Base-by-base conservation (phyloP, 345 rosid species). In the Eucalyptus lansdowneana region DNA sequence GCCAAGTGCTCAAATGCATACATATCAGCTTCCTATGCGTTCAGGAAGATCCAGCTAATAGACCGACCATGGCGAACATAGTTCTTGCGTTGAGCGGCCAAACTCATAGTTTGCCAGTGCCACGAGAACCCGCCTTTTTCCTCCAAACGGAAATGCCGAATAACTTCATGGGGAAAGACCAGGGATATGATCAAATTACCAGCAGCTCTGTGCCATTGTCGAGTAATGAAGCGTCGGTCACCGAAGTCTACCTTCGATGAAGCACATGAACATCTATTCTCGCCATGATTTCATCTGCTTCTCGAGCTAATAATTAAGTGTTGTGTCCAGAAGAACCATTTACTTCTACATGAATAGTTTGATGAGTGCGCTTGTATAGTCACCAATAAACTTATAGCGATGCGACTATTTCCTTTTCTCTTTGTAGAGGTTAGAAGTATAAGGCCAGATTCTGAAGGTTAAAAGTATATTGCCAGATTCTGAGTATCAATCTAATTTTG, bases 81-180 rank as follows among this genome's bases (percentile, higher is more conserved):
- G 47, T 45, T 45, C 47, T 45, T 45, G 47, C 21, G 7, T 7
- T 51, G 5, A 51, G 54, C 6, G 19, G 54, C 54, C 54, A 16
- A 51, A 51, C 54, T 51, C 54, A 2, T 51, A 51, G 54, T 51
- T 6, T 16, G 8, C 54, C 54, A 51, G 7, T 51, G 54, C 21
- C 54, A 51, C 54, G 54, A 51, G 54, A 51, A 24, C 93, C 94
- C 6, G 91, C 91, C 40, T 93, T 90, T 89, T 91, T 87, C 40
- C 80, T 29, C 22, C 40, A 2, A 56, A 4, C 21, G 80, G 80
- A 67, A 16, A 37, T 2, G 42, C 40, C 22, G 21, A 31, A 67
- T 67, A 31, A 15, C 80, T 31, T 8, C 11, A 67, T 15, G 34
- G 22, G 42, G 42, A 34, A 67, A 8, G 80, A 29, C 22, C 11